phyloP scores from a whole-genome alignment of 129 eudicot species.

The Cynara cardunculus region DNA sequence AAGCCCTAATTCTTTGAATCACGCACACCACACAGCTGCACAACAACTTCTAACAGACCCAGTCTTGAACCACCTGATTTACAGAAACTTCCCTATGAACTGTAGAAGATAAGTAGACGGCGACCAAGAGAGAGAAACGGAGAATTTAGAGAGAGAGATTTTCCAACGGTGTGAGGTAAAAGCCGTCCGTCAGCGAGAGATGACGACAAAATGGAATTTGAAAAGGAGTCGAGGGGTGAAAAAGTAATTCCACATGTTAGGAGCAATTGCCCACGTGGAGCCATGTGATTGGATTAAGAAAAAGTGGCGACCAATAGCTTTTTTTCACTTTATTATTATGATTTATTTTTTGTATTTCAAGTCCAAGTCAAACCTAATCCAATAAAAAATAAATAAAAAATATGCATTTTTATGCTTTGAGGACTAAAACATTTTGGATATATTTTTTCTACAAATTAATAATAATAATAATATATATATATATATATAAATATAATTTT shows the following conservation, averaged over 20 bases:
- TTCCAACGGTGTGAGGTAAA: slow-evolving; percentile 7
- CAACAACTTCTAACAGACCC: neutral
- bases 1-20: slow-evolving; percentile 22
- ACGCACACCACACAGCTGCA: neutral
- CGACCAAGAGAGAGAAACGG: neutral
- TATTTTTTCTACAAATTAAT: no score
- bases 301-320: slow-evolving; percentile 5
- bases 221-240: neutral
- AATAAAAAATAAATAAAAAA: no score
- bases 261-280: slow-evolving; percentile 15
- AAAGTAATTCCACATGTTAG: neutral
- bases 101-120: slow-evolving; percentile 23
- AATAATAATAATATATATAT: no score
- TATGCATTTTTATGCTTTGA: no score
- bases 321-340: neutral
- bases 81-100: neutral
- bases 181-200: slow-evolving; percentile 16
- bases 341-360: neutral
- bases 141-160: slow-evolving; percentile 3
- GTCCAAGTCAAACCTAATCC: neutral
- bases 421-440: no score
- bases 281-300: neutral
- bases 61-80: slow-evolving; percentile 1
- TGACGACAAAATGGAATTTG: slow-evolving; percentile 1
- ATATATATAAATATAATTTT: no score